Base-by-base conservation (phyloP, 306 rosid genomes). In the Gillenia trifoliata region DNA sequence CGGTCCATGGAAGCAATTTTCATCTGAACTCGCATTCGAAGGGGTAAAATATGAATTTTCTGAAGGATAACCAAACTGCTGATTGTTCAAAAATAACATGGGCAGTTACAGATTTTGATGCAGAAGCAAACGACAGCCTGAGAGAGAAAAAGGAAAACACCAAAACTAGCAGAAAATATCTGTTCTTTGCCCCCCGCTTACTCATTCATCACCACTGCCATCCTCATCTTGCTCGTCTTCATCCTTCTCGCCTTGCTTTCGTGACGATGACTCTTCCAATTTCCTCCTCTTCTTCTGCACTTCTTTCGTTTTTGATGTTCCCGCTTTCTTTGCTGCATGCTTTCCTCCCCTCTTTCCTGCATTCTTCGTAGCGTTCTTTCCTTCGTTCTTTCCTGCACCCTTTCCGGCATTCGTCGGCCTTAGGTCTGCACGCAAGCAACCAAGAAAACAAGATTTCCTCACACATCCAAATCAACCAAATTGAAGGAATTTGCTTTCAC, bases 241-340 rank as follows among this genome's bases (percentile, higher is more conserved):
- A 11, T 11, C 33, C n/a, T 20, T 40, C 2, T 55, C 64, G 2
- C 8, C 11, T n/a, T n/a, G 30, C 22, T 12, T 47, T 28, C 26
- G 30, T 60, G 52, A 74, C 4, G 68, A 13, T 30, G 54, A 33
- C 63, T 41, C 57, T 9, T 52, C 52, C 67, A 41, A 10, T 66
- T 74, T 43, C 69, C 23, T 54, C 45, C 23, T 54, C 45, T 23
- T 76, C 64, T 40, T 65, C 63, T 30, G 15, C 30, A 30, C 60
- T 30, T 63, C 30, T 15, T 60, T 73, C 0, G 69, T 6, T 9
- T 71, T 54, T 31, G 91, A 79, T 28, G 82, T 86, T 30, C 66
- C 81, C 0, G 86, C 88, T 80, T 78, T 94, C 84, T 90, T 94
- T 66, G 81, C 95, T 0, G 91, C 95, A 65, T 85, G 89, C 87